A percentile compares a stretch with the other conserved stretches of the same genome.
Conservation (phyloP, 345 rosid genomes). For the Ceriops zippeliana region DNA sequence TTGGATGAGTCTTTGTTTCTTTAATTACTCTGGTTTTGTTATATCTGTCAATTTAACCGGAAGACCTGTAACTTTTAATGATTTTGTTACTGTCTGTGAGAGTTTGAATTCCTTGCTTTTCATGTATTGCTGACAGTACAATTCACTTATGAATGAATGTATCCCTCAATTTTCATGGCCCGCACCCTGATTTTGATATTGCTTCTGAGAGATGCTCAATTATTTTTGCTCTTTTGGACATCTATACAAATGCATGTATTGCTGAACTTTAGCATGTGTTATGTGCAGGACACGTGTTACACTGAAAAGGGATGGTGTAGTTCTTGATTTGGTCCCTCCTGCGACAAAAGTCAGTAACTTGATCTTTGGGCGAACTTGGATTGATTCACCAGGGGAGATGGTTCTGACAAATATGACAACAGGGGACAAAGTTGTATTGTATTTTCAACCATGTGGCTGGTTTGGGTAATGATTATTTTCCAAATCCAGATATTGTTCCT, state of each 20-base stretch:
- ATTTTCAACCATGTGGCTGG: constrained; percentile 87
- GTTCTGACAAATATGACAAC: constrained; percentile 67
- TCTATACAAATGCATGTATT: background rate
- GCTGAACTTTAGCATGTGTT: constrained; percentile 8
- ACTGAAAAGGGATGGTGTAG: constrained; percentile 68
- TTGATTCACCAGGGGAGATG: constrained; percentile 77
- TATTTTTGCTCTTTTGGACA: too few relatives aligned
- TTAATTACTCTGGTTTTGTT: too few relatives aligned
- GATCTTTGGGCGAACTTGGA: constrained; percentile 82
- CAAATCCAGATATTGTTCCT: background rate
- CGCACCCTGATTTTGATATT: too few relatives aligned
- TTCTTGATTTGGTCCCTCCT: constrained; percentile 81
- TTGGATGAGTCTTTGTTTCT: too few relatives aligned
- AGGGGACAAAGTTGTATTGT: constrained; percentile 69
- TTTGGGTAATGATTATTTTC: constrained; percentile 51
- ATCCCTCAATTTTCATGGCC: too few relatives aligned
- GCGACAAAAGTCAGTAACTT: constrained; percentile 69
- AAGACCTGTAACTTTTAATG: too few relatives aligned
- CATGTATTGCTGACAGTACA: too few relatives aligned
- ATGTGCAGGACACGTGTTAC: constrained; percentile 64
- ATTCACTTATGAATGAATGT: too few relatives aligned
- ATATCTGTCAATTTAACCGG: too few relatives aligned
- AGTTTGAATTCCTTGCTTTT: too few relatives aligned
- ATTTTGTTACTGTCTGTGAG: too few relatives aligned
- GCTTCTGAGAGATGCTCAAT: too few relatives aligned